Base-by-base conservation (phyloP, 2,329 filamentous ascomycete species). In the Incumbomyces lentus region DNA sequence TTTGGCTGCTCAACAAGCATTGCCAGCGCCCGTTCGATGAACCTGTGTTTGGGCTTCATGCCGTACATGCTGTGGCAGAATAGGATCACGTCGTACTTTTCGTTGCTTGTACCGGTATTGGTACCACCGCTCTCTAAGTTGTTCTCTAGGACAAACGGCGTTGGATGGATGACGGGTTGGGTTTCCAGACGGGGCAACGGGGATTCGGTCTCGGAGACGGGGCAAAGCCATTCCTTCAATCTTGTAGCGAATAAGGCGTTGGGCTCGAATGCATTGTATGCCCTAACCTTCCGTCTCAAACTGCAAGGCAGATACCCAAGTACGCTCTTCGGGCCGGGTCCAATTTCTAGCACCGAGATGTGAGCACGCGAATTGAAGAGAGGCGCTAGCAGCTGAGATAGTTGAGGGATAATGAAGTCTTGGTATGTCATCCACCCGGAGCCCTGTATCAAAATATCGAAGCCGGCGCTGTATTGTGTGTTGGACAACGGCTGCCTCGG, bases 11-110 rank as follows among this genome's bases (percentile, higher is more conserved):
- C 52, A 49, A 52, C 59, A 29, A 81, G 72, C 67, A 76, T 65
- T 14, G 59, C 53, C 6, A 81, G 56, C 1, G 73, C 68, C 14
- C 49, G 53, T 56, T 70, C 57, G 50, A 82, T 69, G 49, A 66
- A 68, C 1, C 12, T 57, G n/a, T 51, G 54, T 52, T 75, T 73
- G 2, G 67, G 65, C 0, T 64, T 65, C 71, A 81, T 74, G 49
- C 74, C 75, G 52, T 81, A 80, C 70, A 81, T 71, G 62, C 78
- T 79, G 58, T 81, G 77, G 52, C 76, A 81, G 60, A 82, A 78
- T 3, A 82, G 55, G 14, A 82, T 58, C 34, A 80, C 11, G 51
- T 82, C 70, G 54, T 70, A 81, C 49, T 63, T 69, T 17, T 67
- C 58, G 29, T 62, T 53, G 1, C 41, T 29, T n/a, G 22, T 33